These are phyloP conservation scores for Trichoderma guizhouense DNA, from an alignment of 2,329 filamentous ascomycete species.

Conservation along the genomic window DNA sequence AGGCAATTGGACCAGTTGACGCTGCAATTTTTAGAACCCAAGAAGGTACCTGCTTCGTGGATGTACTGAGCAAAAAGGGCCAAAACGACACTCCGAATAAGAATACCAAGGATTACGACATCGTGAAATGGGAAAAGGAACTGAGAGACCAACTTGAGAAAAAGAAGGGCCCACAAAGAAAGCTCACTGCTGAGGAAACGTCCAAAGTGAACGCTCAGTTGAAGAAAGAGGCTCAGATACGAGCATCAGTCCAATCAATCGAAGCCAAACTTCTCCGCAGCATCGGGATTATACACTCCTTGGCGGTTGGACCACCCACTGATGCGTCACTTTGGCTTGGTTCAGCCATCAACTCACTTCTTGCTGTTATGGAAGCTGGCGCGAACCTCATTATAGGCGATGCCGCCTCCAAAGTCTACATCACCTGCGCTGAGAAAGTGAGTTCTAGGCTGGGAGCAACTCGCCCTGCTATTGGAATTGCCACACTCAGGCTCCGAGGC, in stretches of 20 bases:
- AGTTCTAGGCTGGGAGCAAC: constrained; percentile 71
- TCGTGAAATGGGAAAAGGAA: constrained; percentile 95
- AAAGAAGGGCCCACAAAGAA: constrained; percentile 89
- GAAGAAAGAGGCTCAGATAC: constrained; percentile 78
- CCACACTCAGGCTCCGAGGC: constrained; percentile 75
- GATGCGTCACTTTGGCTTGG: constrained; percentile 88
- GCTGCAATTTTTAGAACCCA: constrained; percentile 90
- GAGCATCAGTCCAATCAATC: constrained; percentile 65
- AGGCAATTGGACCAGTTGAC: constrained; percentile 76
- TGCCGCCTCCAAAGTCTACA: constrained; percentile 71
- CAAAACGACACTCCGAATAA: constrained; percentile 71
- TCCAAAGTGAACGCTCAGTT: constrained; percentile 88
- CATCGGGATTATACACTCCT: constrained; percentile 77
- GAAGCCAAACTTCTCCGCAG: constrained; percentile 74
- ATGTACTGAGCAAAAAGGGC: constrained; percentile 82
- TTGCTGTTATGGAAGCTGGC: constrained; percentile 73
- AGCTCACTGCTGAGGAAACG: constrained; percentile 83
- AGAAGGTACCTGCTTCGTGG: constrained; percentile 82
- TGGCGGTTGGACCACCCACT: constrained; percentile 84
- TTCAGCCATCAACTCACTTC: constrained; percentile 68
- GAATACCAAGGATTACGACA: constrained; percentile 92
- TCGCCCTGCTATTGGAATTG: constrained; percentile 80
- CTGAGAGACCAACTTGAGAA: constrained; percentile 80
- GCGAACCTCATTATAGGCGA: constrained; percentile 80
- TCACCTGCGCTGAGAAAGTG: constrained; percentile 73